Evolutionary conservation across 2,329 filamentous ascomycete genomes (phyloP).

Genomic region (Cladosporium colombiae): DNA sequence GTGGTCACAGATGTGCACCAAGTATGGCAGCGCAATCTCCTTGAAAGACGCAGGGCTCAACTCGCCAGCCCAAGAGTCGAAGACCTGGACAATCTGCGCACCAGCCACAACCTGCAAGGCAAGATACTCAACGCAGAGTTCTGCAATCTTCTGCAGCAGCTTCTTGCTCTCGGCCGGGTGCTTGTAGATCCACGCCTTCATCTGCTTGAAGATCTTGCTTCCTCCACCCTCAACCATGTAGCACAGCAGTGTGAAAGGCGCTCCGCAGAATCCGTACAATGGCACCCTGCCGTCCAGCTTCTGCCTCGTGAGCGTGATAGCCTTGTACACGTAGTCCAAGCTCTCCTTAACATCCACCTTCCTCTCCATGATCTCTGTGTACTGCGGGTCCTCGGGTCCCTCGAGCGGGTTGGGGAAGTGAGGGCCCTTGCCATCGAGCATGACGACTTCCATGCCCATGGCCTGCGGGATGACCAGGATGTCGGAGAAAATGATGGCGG

Average conservation of each 20-base stretch:
- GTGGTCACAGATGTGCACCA: constrained; percentile 78
- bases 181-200: constrained; percentile 95
- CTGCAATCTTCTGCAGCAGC: constrained; percentile 85
- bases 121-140: constrained; percentile 92
- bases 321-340: constrained; percentile 92
- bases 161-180: constrained; percentile 78
- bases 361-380: constrained; percentile 71
- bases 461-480: constrained; percentile 97
- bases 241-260: constrained; percentile 94
- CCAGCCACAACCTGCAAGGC: constrained; percentile 90
- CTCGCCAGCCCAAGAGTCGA: constrained; percentile 97
- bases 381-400: constrained; percentile 80
- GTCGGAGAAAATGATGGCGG: constrained; percentile 98
- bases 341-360: constrained; percentile 82
- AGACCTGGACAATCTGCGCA: constrained; percentile 93
- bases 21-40: constrained; percentile 81
- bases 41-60: constrained; percentile 82
- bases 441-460: constrained; percentile 97
- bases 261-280: constrained; percentile 93
- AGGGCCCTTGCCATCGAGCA: constrained; percentile 96
- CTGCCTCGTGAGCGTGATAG: constrained; percentile 84
- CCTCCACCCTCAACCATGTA: constrained; percentile 99
- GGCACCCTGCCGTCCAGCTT: constrained; percentile 88
- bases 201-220: constrained; percentile 89
- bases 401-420: constrained; percentile 86